Conservation (phyloP, 2,329 filamentous ascomycete species). For the Colletotrichum tanaceti region DNA sequence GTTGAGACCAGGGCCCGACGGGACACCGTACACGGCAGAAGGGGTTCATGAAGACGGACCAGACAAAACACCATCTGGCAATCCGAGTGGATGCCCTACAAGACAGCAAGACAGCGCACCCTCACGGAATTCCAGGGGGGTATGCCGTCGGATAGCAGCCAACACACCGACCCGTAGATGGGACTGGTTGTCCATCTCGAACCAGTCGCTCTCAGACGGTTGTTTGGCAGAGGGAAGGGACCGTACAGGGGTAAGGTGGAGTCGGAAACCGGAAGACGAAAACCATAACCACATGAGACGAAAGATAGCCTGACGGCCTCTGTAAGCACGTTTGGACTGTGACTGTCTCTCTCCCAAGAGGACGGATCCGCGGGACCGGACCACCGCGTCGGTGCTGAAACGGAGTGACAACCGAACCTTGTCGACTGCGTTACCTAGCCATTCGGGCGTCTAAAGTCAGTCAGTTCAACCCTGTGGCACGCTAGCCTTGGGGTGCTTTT, state of each 20-base stretch:
- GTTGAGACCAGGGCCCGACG: conserved; percentile 15
- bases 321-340: too few relatives aligned
- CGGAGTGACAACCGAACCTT: conserved; percentile 33
- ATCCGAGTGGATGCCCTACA: neutral
- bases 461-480: neutral
- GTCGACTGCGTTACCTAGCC: conserved; percentile 18
- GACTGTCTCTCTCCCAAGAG: conserved; percentile 11
- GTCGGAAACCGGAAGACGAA: conserved; percentile 8
- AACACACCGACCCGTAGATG: conserved; percentile 21
- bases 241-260: neutral
- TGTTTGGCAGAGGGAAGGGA: neutral
- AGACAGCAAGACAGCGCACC: conserved; percentile 30
- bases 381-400: conserved; percentile 33
- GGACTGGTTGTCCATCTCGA: conserved; percentile 8
- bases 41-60: neutral
- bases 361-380: conserved; percentile 31
- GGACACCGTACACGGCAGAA: conserved; percentile 20
- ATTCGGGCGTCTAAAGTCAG: neutral
- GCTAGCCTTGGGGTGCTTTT: neutral
- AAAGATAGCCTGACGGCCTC: conserved; percentile 15
- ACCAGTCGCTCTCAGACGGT: conserved; percentile 3
- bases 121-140: conserved; percentile 2
- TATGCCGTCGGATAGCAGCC: conserved; percentile 29
- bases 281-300: conserved; percentile 3
- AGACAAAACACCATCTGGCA: conserved; percentile 6